Percentiles rank a stretch among this genome's conserved stretches.
Conservation (phyloP, 768 basidiomycete species). For the Russula dissimulans region DNA sequence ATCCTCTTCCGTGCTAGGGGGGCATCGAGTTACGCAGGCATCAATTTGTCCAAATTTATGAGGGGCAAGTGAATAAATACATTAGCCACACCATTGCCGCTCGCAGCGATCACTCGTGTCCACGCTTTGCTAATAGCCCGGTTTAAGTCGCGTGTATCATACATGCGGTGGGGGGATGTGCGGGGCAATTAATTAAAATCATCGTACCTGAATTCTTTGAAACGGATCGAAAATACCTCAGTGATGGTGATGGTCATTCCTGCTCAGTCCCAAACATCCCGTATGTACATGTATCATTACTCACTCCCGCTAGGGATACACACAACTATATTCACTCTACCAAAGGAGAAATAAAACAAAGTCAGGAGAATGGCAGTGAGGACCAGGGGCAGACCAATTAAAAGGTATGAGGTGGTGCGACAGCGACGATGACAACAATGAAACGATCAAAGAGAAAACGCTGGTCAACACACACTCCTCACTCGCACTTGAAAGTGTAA, state of each 20-base stretch:
- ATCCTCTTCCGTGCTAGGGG: neutral
- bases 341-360: conserved; percentile 4
- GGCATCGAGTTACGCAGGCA: neutral
- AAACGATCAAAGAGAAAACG: conserved; percentile 26
- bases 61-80: too few species aligned
- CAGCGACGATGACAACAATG: conserved; percentile 30
- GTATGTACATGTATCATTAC: neutral
- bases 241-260: neutral
- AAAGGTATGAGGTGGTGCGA: neutral
- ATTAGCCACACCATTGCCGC: neutral
- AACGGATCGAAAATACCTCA: too few species aligned
- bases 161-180: too few species aligned
- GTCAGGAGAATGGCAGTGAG: conserved; percentile 5
- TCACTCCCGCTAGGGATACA: conserved; percentile 7
- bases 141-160: too few species aligned
- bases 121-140: too few species aligned
- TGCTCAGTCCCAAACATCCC: neutral
- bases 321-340: conserved; percentile 16
- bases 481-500: conserved; percentile 33
- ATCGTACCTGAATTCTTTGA: too few species aligned
- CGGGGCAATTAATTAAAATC: too few species aligned
- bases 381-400: neutral
- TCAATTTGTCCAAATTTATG: neutral
- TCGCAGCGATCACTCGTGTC: neutral
- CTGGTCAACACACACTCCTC: conserved; percentile 45